A percentile compares a stretch with the other conserved stretches of the same genome.
Conservation (phyloP, 2,329 filamentous ascomycete species). For the Endocalyx cinctus region DNA sequence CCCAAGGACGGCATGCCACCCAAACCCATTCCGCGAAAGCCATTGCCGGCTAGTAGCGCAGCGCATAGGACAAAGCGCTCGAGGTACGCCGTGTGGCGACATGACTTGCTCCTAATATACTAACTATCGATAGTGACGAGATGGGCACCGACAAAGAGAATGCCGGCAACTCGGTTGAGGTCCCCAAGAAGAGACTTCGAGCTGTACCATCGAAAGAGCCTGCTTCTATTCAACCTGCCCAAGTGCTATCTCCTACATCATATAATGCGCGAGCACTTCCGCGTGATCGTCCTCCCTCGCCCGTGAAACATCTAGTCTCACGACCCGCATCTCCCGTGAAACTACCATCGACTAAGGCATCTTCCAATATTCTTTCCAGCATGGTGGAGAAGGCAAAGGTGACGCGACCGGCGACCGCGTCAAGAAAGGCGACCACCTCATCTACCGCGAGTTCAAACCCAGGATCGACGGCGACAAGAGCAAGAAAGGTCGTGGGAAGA, state of each 20-base stretch:
- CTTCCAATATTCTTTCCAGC: constrained; percentile 43
- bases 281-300: constrained; percentile 43
- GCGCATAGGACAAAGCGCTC: constrained; percentile 40
- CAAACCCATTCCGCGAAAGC: constrained; percentile 31
- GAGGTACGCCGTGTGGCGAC: constrained; percentile 41
- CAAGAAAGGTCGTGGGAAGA: constrained; percentile 32
- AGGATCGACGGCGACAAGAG: constrained; percentile 24
- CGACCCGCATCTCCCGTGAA: constrained; percentile 29
- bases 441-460: constrained; percentile 38
- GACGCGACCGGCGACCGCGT: constrained; percentile 41
- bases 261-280: constrained; percentile 70
- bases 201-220: constrained; percentile 36
- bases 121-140: constrained; percentile 48
- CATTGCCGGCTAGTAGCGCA: constrained; percentile 22
- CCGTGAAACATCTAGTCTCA: constrained; percentile 51
- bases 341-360: constrained; percentile 31
- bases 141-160: constrained; percentile 76
- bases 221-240: constrained; percentile 40
- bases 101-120: constrained; percentile 9
- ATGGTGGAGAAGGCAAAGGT: constrained; percentile 60
- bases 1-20: constrained; percentile 41
- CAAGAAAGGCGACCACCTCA: constrained; percentile 41
- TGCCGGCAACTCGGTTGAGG: constrained; percentile 51
- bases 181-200: constrained; percentile 64
- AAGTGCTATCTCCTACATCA: constrained; percentile 77